These are phyloP conservation scores for Aspergillus sp. DNA, from an alignment of 2,329 filamentous ascomycete species.

Conservation along the genomic window DNA sequence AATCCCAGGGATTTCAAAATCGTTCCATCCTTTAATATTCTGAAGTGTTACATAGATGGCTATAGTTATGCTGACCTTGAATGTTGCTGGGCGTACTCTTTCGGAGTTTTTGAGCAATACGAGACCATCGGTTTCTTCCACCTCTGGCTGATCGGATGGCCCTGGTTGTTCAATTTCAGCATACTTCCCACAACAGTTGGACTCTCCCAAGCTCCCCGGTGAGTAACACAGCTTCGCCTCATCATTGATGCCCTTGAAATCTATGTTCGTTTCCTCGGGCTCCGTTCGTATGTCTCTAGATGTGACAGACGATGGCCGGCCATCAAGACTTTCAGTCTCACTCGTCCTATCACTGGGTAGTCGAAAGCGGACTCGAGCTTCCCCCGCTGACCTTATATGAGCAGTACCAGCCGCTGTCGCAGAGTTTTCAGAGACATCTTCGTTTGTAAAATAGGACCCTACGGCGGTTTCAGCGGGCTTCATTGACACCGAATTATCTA, in stretches of 20 bases:
- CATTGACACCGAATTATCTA: background rate
- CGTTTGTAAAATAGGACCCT: background rate
- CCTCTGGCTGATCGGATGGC: constrained; percentile 9
- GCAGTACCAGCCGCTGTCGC: background rate
- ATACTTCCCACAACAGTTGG: background rate
- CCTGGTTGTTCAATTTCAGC: background rate
- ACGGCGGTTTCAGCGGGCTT: background rate
- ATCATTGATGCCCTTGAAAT: background rate
- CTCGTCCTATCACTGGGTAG: background rate
- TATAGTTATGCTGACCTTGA: constrained; percentile 22
- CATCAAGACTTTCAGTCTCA: background rate
- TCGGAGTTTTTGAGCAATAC: constrained; percentile 20
- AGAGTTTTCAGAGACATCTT: background rate
- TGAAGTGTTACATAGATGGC: constrained; percentile 17
- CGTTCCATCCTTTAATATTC: constrained; percentile 25
- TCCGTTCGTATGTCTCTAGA: background rate
- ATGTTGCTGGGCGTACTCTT: constrained; percentile 15
- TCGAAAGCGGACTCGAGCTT: background rate
- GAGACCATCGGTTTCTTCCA: constrained; percentile 18
- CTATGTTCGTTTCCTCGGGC: background rate
- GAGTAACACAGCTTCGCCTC: background rate
- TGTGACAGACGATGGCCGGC: background rate
- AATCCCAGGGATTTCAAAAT: constrained; percentile 29
- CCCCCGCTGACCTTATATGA: background rate
- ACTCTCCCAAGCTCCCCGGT: background rate